phyloP scores from a whole-genome alignment of 177 flowering plant species.

The Vitis hybrid region DNA sequence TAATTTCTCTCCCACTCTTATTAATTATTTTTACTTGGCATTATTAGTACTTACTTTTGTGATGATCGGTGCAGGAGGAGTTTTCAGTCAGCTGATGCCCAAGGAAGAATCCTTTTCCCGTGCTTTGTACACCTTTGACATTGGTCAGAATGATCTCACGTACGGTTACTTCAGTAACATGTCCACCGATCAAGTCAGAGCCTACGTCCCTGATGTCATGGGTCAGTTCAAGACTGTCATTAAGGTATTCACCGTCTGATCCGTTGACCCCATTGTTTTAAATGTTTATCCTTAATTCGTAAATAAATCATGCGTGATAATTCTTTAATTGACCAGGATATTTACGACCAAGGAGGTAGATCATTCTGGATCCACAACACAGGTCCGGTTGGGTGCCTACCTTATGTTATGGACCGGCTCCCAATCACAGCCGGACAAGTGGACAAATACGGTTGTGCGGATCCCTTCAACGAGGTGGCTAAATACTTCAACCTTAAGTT shows the following conservation, averaged over 20 bases:
- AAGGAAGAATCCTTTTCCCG: constrained; percentile 44
- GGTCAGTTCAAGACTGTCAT: constrained; percentile 39
- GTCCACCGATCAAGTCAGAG: constrained; percentile 61
- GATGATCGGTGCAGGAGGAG: constrained; percentile 35
- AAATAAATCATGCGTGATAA: neutral
- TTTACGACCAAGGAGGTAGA: constrained; percentile 56
- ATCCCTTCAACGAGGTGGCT: constrained; percentile 53
- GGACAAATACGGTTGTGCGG: constrained; percentile 53
- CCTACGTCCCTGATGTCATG: constrained; percentile 60
- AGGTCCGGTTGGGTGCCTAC: constrained; percentile 71
- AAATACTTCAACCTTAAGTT: constrained; percentile 54
- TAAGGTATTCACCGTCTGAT: constrained; percentile 32
- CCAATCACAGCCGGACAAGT: constrained; percentile 34
- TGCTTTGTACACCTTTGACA: constrained; percentile 84
- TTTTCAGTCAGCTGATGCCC: constrained; percentile 55
- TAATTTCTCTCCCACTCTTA: no score
- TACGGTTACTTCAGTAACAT: constrained; percentile 57
- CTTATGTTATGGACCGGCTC: constrained; percentile 45
- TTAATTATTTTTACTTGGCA: neutral
- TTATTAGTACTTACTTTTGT: neutral
- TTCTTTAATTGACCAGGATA: constrained; percentile 24
- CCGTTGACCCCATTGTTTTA: no score
- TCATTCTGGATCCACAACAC: constrained; percentile 79
- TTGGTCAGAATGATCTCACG: constrained; percentile 90
- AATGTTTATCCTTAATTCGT: no score